Evolutionary conservation across 257 asterid species (phyloP), one percentile per base, ranked within the genome.

Genomic region (Fraxinus excelsior): DNA sequence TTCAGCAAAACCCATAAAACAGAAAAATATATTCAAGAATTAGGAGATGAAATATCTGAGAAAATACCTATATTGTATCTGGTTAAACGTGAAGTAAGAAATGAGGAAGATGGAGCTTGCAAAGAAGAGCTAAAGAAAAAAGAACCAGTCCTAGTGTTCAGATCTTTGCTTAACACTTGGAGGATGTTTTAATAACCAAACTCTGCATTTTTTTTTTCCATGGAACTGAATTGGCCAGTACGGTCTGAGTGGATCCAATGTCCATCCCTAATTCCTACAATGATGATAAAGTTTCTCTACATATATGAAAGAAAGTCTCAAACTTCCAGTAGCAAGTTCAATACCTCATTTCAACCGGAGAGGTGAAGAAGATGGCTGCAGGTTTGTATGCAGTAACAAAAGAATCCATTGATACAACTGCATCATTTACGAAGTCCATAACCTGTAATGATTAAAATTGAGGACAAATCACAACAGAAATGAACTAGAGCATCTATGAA

Each of bases 401-500:
- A 56, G 94, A 91, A 80, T 93, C 98, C 90, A 95, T 80, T 56
- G 97, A 86, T 66, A 93, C 93, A 78, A 95, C 93, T 31, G 96
- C 92, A 74, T 95, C 99, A 82, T 95, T 95, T 74, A 95, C 82
- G 93, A 93, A 95, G 86, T 93, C 99, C 97, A 95, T 93, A 74
- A 93, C 96, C 99, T 95, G 93, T 75, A 82, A 80, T 56, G 69
- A 76, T 60, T 60, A 53, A 53, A 58, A 71, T 56, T 60, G 60
- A 62, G 72, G 35, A 69, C 4, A 28, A 76, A 71, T 75, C 62
- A 74, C 16, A 60, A 62, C 32, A 64, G 51, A 42, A 70, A 42
- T 58, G 13, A 67, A 9, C 35, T 66, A 53, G 35, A 72, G 62
- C 69, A 35, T 34, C 81, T 13, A 40, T n/a, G 21, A 19, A 60